Evolutionary conservation across 1,139 yeast species (phyloP), one percentile per base, ranked within the genome.

Genomic region (Entelexis paramagnoliae): DNA sequence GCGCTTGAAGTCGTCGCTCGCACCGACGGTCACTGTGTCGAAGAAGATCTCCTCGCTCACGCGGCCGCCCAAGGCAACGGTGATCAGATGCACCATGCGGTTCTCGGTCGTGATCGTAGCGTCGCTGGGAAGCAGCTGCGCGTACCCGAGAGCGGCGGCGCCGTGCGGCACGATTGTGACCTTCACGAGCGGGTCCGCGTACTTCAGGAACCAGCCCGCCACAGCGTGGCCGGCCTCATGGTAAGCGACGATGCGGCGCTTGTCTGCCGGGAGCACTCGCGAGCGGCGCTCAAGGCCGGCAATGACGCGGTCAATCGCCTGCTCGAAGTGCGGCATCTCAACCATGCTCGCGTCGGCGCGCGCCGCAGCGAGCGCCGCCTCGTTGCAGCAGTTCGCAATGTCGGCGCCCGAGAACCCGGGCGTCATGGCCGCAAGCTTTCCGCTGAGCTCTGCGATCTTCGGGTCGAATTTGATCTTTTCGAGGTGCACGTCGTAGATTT

Each of bases 201-300:
- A 77, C 67, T 80, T 78, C 62, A 91, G 74, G 65, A 71, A 88
- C 98, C 98, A 91, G 13, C 98, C 98, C 70, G 97, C 87, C 51
- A 91, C 81, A 4, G 98, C 98, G 69, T 91, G 98, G 0, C 98
- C 98, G 1, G 98, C 98, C 69, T 91, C 98, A 66, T 91, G 98
- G 65, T 86, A 91, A 0, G 98, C 98, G 52, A 91, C 96, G 39
- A 87, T 80, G 56, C 73, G 80, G 68, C 88, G 87, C 67, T 91
- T 96, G 54, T 85, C 91, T 7, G 83, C 80, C n/a, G 86, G 80
- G 58, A 91, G 72, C 17, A 91, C 80, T 63, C 84, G 82, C 4
- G 93, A 78, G 66, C 88, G 88, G 74, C 85, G 86, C 67, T 89
- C 98, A 56, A 91, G 72, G 38, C 98, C 98, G 13, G 95, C 97